Evolutionary conservation across 139 green algal species (phyloP), one percentile per base, ranked within the genome.

Genomic region (Closterium sp.): DNA sequence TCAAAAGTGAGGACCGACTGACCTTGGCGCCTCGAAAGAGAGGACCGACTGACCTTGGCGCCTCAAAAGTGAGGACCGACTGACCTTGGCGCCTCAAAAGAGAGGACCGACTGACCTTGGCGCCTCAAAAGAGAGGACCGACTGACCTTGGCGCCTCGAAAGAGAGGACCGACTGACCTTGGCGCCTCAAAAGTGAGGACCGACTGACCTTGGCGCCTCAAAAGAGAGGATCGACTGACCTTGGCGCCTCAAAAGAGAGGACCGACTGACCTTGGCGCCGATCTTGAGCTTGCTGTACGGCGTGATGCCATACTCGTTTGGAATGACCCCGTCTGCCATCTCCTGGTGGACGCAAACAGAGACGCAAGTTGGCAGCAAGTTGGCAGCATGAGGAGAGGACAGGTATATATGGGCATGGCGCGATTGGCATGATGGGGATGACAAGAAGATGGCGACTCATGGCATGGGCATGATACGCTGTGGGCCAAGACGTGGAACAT

Each of bases 301-400:
- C 22, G 91, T 86, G 31, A 95, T 94, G 79, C 95, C 95, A 86
- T 96, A 96, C 91, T 97, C 96, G 92, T 98, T 98, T 21, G 97
- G 97, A 87, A 99, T 97, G 31, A 99, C 97, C 0, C 95, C 95
- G 34, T 97, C 96, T 0, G 97, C 98, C 84, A 99, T 95, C 91
- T 91, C 31, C 88, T 94, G 92, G 17, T 6, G 19, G 62, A 79
- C 1, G 62, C 17, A 79, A 79, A 0, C 62, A 79, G 19, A 79
- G 17, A 79, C 1, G 1, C 17, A 27, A 6, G 0, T 79, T 79
- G 62, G 50, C 17, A 79, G 13, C 13, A 79, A 79, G 62, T 24
- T 19, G 27, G 17, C 62, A 79, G 1, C 17, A 79, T 79, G 34
- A 2, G 34, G 34, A 42, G 34, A 9, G 34, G 34, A 42, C 4